Conservation (phyloP, 768 basidiomycete genomes). For the Serendipita sp. region DNA sequence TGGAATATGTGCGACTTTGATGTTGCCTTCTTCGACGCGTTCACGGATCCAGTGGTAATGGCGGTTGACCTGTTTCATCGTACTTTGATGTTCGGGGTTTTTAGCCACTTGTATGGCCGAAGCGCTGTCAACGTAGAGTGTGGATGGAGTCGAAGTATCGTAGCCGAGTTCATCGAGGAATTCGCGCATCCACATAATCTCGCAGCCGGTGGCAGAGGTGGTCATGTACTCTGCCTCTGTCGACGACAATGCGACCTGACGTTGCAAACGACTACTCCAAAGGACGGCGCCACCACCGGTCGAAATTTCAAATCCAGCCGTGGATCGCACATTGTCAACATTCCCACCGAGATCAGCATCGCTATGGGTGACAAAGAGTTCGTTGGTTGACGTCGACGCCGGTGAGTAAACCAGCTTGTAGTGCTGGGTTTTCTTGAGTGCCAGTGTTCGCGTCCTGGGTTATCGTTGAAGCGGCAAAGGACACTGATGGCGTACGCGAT, state of each 20-base stretch:
- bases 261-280: background rate
- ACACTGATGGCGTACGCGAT: conserved; percentile 7
- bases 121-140: background rate
- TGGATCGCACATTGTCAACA: background rate
- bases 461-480: conserved; percentile 9
- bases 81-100: background rate
- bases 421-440: conserved; percentile 4
- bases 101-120: background rate
- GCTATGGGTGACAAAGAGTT: background rate
- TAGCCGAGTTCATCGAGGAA: background rate
- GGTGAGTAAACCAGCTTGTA: conserved; percentile 3
- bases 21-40: background rate
- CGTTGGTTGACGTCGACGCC: background rate
- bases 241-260: background rate
- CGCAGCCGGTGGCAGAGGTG: background rate
- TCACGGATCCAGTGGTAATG: background rate
- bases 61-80: background rate
- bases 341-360: background rate
- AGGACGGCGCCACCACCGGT: background rate
- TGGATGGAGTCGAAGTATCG: background rate
- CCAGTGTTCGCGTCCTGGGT: conserved; percentile 9
- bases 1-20: background rate
- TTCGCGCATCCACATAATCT: background rate
- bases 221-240: background rate
- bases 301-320: background rate